Evolutionary conservation across 306 rosid genomes (phyloP).

Genomic region (Vigna unguiculata): DNA sequence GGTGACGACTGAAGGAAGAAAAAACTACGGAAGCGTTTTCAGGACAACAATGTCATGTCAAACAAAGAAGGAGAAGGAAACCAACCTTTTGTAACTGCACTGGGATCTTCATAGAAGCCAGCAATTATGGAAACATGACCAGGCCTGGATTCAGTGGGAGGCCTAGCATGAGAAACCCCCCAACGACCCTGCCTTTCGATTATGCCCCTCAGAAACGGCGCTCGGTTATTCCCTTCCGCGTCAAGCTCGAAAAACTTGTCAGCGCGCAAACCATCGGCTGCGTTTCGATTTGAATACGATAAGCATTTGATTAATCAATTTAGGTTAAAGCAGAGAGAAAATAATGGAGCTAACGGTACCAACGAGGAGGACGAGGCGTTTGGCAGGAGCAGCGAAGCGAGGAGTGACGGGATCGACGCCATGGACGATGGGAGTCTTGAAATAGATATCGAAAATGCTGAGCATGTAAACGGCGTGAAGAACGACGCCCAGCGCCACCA

Average conservation of each 20-base stretch:
- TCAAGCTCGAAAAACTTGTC: conserved; percentile 92
- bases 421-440: conserved; percentile 83
- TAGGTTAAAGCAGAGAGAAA: neutral
- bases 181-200: conserved; percentile 80
- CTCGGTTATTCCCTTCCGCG: conserved; percentile 67
- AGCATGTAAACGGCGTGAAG: conserved; percentile 92
- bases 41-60: neutral
- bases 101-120: conserved; percentile 96
- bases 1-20: neutral
- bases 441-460: conserved; percentile 90
- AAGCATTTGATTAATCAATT: neutral
- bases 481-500: conserved; percentile 73
- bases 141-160: conserved; percentile 95
- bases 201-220: conserved; percentile 78
- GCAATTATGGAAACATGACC: conserved; percentile 89
- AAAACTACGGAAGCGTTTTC: neutral
- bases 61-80: neutral
- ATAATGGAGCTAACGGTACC: conserved; percentile 42
- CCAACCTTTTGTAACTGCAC: conserved; percentile 90
- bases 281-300: conserved; percentile 22
- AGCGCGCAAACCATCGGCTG: conserved; percentile 94
- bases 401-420: conserved; percentile 81
- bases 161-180: conserved; percentile 98
- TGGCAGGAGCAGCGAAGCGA: conserved; percentile 82
- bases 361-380: conserved; percentile 76